These are phyloP conservation scores for Penicillium aurantiogriseum DNA, from an alignment of 2,329 filamentous ascomycete genomes.

Conservation along the genomic window DNA sequence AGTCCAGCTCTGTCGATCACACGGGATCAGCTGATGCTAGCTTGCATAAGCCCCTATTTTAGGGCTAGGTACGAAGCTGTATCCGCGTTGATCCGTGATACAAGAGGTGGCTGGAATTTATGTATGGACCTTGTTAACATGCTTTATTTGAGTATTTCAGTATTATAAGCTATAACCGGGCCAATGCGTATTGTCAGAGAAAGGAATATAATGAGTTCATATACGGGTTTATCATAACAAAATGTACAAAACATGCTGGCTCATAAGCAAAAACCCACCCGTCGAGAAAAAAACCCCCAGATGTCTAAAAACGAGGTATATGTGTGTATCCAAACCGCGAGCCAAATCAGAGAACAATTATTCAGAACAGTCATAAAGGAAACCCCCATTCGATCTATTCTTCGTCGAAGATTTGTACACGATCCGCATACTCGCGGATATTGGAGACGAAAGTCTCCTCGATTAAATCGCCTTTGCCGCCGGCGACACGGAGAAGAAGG, in stretches of 20 bases:
- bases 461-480: constrained; percentile 78
- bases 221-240: background rate
- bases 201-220: background rate
- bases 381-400: constrained; percentile 24
- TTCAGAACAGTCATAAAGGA: background rate
- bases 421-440: constrained; percentile 78
- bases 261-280: constrained; percentile 5
- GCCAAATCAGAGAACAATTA: background rate
- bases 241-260: constrained; percentile 1
- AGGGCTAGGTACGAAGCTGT: background rate
- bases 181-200: background rate
- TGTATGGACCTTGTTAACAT: background rate
- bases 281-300: background rate
- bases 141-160: background rate
- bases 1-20: background rate
- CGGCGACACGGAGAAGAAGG: constrained; percentile 79
- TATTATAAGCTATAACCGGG: background rate
- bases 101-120: background rate
- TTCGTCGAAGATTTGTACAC: constrained; percentile 78
- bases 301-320: background rate
- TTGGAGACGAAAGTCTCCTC: constrained; percentile 74
- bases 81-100: background rate
- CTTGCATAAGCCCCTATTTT: background rate
- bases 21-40: background rate
- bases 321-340: background rate